Percentiles rank a stretch among this genome's conserved stretches.
phyloP scores from a whole-genome alignment of 2,329 filamentous ascomycete genomes.

The Rhynchosporium agropyri region DNA sequence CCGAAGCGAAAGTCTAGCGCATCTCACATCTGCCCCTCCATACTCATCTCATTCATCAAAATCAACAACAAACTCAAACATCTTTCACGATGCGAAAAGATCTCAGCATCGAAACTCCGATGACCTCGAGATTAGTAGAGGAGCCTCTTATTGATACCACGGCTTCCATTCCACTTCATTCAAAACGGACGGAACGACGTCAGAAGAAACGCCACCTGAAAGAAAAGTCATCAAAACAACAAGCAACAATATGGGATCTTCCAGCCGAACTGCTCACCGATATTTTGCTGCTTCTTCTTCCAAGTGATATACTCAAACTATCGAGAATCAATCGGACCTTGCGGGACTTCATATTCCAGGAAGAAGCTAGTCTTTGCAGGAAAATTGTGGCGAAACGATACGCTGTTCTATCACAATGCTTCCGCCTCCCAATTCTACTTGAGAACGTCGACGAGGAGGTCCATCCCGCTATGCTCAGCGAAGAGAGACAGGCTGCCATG shows the following conservation, averaged over 20 bases:
- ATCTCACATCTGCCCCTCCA: no score
- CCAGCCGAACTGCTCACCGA: conserved; percentile 56
- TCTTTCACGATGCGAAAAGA: conserved; percentile 5
- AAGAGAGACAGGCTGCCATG: conserved; percentile 45
- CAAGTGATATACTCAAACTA: conserved; percentile 54
- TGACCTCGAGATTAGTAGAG: conserved; percentile 3
- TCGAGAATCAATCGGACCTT: conserved; percentile 48
- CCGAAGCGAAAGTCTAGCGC: no score
- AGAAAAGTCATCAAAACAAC: conserved; percentile 41
- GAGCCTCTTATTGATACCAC: conserved; percentile 55
- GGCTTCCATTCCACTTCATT: conserved; percentile 50
- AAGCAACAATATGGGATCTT: conserved; percentile 49
- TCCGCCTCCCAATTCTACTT: conserved; percentile 53
- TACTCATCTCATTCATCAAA: no score
- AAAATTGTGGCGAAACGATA: conserved; percentile 53
- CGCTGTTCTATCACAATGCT: conserved; percentile 52
- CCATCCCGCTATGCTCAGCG: conserved; percentile 45
- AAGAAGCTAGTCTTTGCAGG: conserved; percentile 49
- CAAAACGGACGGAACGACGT: conserved; percentile 55
- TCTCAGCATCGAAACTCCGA: not conserved
- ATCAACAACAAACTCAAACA: not conserved
- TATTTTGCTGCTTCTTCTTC: conserved; percentile 50
- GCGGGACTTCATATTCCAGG: conserved; percentile 47
- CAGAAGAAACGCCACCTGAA: conserved; percentile 50
- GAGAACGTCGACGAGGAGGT: conserved; percentile 44